Evolutionary conservation across 2,329 filamentous ascomycete species (phyloP), one percentile per base, ranked within the genome.

Genomic region (Myriosclerotinia scirpicola): DNA sequence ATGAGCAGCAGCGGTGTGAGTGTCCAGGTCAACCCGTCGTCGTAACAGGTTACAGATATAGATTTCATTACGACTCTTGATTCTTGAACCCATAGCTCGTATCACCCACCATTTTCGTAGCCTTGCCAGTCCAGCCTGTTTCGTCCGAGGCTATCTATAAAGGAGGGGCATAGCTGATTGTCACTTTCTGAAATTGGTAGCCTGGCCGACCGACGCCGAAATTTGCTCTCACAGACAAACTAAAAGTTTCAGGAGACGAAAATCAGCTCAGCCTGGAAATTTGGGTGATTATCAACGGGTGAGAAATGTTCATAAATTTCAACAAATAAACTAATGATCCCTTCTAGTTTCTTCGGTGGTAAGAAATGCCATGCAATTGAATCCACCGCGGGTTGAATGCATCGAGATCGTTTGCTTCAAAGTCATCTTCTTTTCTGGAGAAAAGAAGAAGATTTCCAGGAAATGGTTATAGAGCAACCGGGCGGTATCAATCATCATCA

Each of bases 11-110:
- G 63, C 63, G 63, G 63, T 65, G 63, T 65, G 63, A 34, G 63
- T 65, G 63, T 65, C 63, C 63, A 65, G 63, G 63, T 60, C 63
- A 65, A 65, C 63, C 63, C 36, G 17, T 26, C 36, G 17, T 26
- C 12, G 40, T n/a, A 30, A 62, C 50, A 26, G 34, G n/a, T 20
- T 36, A 26, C 44, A 60, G 56, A 14, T 50, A 48, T 44, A 38
- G 36, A 36, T 48, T 22, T 38, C 30, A 46, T 46, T 22, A 60
- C 30, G 20, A 7, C 44, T 20, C 15, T 42, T 42, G 40, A 46
- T 46, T 48, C 50, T 50, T 60, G 34, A 61, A 26, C 30, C 44
- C 17, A 50, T 50, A 15, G n/a, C 58, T 61, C 58, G 58, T 61
- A 61, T 50, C 58, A 61, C 26, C 26, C 26, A 26, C 44, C 58